Evolutionary conservation across 768 basidiomycete species (phyloP), one percentile per base, ranked within the genome.

Genomic region (Heimioporus sp.): DNA sequence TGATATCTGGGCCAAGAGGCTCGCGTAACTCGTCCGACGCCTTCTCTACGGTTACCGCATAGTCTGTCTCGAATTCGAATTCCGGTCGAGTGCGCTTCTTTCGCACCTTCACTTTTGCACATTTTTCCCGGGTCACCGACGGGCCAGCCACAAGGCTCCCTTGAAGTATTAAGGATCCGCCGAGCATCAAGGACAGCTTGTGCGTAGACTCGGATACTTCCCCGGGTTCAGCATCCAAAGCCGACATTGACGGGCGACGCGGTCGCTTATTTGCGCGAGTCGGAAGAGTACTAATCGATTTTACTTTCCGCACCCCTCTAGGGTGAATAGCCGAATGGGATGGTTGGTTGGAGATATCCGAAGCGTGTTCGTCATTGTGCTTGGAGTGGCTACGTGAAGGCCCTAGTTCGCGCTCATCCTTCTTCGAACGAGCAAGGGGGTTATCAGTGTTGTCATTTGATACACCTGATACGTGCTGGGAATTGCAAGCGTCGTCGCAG

Each of bases 31-130:
- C 38, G 38, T 39, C 35, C 12, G 37, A 39, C 11, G 19, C 10
- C 15, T 34, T 30, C 24, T 48, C 47, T 43, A 35, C 43, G 8
- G 52, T 30, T 15, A 5, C 19, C 43, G 48, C 46, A n/a, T 17
- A 43, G 31, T 34, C 38, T 10, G 48, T 46, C 49, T 67, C 65
- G 7, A 39, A 50, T 51, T 67, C 65, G 7, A 39, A 50, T 46
- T 65, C 60, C 9, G 24, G 12, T 31, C 63, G 60, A 30, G 49
- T 48, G 16, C 63, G 62, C 44, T 65, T 67, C 49, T 30, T 54
- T 19, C 21, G 51, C 4, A 43, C 21, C 39, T 53, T 51, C 35
- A 32, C 20, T 42, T 32, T 19, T 30, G 10, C 43, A 20, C 13
- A 16, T 21, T 39, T 35, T 20, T 24, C 40, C 17, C 15, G 40